A percentile compares a stretch with the other conserved stretches of the same genome.
Conservation (phyloP, 257 asterid genomes). For the Dorcoceras hygrometricum region DNA sequence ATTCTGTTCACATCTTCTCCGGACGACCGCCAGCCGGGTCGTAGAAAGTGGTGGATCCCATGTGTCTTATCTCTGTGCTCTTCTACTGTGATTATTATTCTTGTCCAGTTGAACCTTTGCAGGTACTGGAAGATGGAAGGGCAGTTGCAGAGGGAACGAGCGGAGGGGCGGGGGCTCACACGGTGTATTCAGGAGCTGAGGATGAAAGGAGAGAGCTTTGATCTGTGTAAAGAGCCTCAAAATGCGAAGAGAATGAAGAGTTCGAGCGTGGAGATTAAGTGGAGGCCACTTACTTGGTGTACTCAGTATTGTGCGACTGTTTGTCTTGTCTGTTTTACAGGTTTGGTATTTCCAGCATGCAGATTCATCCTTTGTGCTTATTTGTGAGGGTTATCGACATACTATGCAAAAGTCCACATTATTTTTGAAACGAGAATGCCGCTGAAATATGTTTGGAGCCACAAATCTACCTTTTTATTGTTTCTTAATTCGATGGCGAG, state of each 20-base stretch:
- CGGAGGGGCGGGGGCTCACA: conserved; percentile 60
- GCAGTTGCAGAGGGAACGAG: conserved; percentile 68
- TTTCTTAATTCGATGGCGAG: background rate
- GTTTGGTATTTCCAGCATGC: conserved; percentile 53
- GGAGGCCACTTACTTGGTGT: conserved; percentile 79
- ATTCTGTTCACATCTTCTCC: conserved; percentile 56
- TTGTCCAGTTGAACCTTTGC: conserved; percentile 68
- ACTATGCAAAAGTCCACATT: background rate
- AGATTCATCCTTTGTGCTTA: conserved; percentile 62
- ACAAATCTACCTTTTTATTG: background rate
- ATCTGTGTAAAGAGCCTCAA: conserved; percentile 67
- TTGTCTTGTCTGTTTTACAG: conserved; percentile 58
- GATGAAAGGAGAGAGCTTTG: conserved; percentile 92
- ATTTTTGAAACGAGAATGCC: background rate
- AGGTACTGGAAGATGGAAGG: conserved; percentile 71
- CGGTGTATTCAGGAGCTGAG: conserved; percentile 86
- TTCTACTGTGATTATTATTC: conserved; percentile 41
- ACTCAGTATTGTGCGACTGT: conserved; percentile 52
- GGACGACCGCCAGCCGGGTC: conserved; percentile 17
- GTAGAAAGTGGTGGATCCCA: conserved; percentile 88
- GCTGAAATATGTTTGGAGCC: background rate
- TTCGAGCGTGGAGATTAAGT: conserved; percentile 94
- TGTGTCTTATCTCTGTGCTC: conserved; percentile 39
- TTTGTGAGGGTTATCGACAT: background rate
- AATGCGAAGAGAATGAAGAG: conserved; percentile 87